Evolutionary conservation across 1,139 yeast species (phyloP).

Genomic region (Pichia sp.): DNA sequence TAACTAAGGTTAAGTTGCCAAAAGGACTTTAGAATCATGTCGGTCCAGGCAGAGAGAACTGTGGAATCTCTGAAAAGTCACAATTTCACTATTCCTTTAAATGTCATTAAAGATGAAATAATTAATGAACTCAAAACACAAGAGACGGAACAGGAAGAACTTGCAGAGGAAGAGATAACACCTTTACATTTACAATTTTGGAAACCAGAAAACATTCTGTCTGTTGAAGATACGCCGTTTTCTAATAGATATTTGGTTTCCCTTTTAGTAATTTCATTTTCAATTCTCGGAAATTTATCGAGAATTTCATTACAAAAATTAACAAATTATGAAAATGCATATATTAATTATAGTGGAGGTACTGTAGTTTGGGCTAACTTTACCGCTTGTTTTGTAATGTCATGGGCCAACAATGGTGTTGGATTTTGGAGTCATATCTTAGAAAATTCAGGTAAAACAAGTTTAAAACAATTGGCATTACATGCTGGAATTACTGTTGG

Average conservation of each 20-base stretch:
- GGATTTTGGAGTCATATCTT: conserved; percentile 16
- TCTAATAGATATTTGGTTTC: conserved; percentile 16
- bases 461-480: conserved; percentile 42
- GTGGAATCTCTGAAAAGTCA: no score
- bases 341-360: conserved; percentile 34
- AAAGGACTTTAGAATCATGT: no score
- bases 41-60: no score
- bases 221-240: conserved; percentile 21
- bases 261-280: conserved; percentile 13
- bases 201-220: conserved; percentile 18
- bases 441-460: conserved; percentile 13
- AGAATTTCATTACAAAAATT: conserved; percentile 28
- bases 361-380: conserved; percentile 83
- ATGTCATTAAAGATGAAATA: no score
- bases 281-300: conserved; percentile 30
- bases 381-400: conserved; percentile 73
- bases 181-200: conserved; percentile 16
- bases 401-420: conserved; percentile 29
- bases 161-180: conserved; percentile 10
- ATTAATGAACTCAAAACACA: neutral
- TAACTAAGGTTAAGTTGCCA: no score
- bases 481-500: conserved; percentile 73
- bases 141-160: conserved; percentile 14
- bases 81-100: no score
- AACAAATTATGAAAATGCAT: conserved; percentile 20